Conservation (phyloP, 208 protist genomes). For the Wallacemonas sp. region DNA sequence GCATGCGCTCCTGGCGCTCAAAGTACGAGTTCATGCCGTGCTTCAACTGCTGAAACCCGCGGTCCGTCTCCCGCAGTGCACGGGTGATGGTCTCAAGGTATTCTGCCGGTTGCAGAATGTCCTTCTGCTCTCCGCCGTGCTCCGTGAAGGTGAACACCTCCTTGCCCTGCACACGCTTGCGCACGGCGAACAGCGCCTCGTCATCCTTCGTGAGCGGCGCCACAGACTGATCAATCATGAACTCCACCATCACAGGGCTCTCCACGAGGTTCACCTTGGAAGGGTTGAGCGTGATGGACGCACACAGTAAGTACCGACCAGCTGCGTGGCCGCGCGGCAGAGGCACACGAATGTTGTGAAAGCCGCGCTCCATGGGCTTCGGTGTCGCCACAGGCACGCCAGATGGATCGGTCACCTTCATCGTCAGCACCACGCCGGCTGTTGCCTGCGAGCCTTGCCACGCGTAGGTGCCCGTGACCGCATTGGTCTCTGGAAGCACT, state of each 20-base stretch:
- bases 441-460: conserved; percentile 17
- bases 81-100: conserved; percentile 52
- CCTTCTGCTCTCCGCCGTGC: conserved; percentile 60
- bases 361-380: conserved; percentile 11
- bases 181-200: conserved; percentile 23
- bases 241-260: conserved; percentile 20
- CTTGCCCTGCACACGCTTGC: conserved; percentile 47
- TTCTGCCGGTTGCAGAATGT: conserved; percentile 47
- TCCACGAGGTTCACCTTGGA: conserved; percentile 1
- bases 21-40: conserved; percentile 13
- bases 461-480: conserved; percentile 55
- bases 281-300: conserved; percentile 17
- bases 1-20: conserved; percentile 45
- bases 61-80: conserved; percentile 22
- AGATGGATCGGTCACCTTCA: conserved; percentile 12
- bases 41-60: conserved; percentile 17
- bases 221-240: conserved; percentile 30
- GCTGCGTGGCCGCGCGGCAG: not conserved
- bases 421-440: not conserved
- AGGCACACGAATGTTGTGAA: conserved; percentile 22
- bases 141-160: conserved; percentile 75
- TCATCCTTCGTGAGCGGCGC: not conserved
- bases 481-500: conserved; percentile 24
- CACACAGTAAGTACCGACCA: conserved; percentile 33
- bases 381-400: not conserved